phyloP scores from a whole-genome alignment of 202 grass and related monocot species.

The Digitaria exilis region DNA sequence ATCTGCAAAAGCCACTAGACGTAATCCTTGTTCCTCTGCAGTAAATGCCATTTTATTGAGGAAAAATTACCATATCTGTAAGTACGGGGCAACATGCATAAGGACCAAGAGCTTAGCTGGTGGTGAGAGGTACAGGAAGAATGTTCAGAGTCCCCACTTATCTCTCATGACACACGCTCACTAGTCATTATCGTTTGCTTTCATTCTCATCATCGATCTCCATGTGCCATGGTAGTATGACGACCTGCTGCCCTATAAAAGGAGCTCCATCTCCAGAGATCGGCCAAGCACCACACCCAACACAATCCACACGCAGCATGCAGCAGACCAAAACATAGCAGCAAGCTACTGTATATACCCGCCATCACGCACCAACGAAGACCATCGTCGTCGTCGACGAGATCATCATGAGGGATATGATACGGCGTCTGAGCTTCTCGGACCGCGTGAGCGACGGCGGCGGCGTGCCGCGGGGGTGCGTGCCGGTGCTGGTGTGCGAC shows the following conservation, averaged over 20 bases:
- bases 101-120: too few relatives aligned
- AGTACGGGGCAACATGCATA: too few relatives aligned
- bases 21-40: too few relatives aligned
- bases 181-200: not conserved
- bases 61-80: too few relatives aligned
- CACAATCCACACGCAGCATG: conserved; percentile 4
- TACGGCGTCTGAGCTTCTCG: conserved; percentile 55
- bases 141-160: not conserved
- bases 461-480: conserved; percentile 55
- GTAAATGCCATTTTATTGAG: too few relatives aligned
- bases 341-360: too few relatives aligned
- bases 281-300: not conserved
- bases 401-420: conserved; percentile 40
- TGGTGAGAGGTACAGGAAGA: not conserved
- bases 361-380: not conserved
- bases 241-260: not conserved
- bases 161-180: not conserved
- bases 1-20: too few relatives aligned
- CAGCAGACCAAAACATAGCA: too few relatives aligned
- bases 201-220: not conserved
- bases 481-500: conserved; percentile 55
- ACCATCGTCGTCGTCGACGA: not conserved
- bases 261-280: not conserved
- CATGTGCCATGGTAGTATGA: too few relatives aligned
- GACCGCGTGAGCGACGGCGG: conserved; percentile 36